A percentile compares a stretch with the other conserved stretches of the same genome.
Evolutionary conservation across 108 stramenopile genomes (phyloP).

Genomic region (Aureococcus anophagefferens): DNA sequence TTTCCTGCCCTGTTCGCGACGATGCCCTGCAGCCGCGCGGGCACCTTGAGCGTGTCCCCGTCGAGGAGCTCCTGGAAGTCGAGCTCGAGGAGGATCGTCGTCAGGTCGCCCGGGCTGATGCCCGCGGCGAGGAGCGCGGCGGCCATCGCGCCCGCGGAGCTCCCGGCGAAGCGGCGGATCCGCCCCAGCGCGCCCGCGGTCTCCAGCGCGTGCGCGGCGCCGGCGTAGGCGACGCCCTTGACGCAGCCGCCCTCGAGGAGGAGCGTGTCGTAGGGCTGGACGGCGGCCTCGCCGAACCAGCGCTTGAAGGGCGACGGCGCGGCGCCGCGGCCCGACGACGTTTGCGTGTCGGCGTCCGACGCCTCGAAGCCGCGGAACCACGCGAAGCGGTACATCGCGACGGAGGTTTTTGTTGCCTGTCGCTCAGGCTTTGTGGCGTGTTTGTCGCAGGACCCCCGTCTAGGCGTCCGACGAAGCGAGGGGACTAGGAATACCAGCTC

Average conservation of each 20-base stretch:
- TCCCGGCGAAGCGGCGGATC: not conserved
- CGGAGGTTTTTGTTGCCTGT: too few relatives aligned
- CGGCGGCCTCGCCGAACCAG: too few relatives aligned
- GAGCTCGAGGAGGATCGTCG: not conserved
- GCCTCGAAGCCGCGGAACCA: too few relatives aligned
- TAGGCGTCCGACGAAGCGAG: too few relatives aligned
- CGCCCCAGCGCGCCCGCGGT: not conserved
- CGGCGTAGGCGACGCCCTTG: conserved; percentile 1
- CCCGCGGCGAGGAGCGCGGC: not conserved
- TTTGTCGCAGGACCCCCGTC: too few relatives aligned
- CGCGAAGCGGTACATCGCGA: too few relatives aligned
- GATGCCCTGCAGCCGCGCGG: not conserved
- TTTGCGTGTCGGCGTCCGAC: too few relatives aligned
- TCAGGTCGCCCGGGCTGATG: not conserved
- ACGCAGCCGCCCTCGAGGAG: not conserved
- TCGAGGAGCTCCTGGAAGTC: not conserved
- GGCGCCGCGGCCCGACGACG: too few relatives aligned
- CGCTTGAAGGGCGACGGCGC: too few relatives aligned
- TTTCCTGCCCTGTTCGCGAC: too few relatives aligned
- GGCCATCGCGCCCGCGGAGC: not conserved
- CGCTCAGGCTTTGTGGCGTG: too few relatives aligned
- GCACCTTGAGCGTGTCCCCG: not conserved
- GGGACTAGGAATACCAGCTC: too few relatives aligned
- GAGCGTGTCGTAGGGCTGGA: not conserved
- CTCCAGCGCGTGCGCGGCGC: conserved; percentile 1